These are phyloP conservation scores for Rhododendron williamsianum DNA, from an alignment of 148 eudicot genomes.

Conservation along the genomic window DNA sequence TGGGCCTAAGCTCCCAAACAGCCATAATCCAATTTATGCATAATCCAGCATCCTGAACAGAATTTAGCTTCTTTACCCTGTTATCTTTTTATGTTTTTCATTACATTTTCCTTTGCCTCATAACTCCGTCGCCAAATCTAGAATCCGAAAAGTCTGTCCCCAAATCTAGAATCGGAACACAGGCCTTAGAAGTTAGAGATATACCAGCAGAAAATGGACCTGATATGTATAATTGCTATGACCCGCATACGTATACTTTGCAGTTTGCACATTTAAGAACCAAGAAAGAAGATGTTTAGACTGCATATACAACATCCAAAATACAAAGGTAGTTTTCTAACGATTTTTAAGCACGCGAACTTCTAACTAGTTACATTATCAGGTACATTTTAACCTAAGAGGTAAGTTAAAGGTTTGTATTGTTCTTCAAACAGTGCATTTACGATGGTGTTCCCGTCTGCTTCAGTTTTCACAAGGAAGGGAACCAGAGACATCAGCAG, in stretches of 20 bases:
- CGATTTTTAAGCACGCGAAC: background rate
- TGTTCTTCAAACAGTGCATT: background rate
- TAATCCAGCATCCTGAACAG: background rate
- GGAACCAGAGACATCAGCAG: background rate
- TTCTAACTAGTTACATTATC: conserved; percentile 8
- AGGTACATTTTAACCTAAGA: background rate
- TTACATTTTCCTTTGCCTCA: background rate
- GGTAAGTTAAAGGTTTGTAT: background rate
- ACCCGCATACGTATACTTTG: background rate
- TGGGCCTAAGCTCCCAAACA: background rate
- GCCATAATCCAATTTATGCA: background rate
- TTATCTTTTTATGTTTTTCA: background rate
- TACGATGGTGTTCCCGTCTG: background rate
- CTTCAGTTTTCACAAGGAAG: background rate
- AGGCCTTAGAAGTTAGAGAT: background rate
- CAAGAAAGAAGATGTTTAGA: background rate
- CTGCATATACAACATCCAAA: background rate
- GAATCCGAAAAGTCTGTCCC: background rate
- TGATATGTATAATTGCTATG: background rate
- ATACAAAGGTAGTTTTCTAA: background rate
- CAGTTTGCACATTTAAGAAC: background rate
- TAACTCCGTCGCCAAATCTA: background rate
- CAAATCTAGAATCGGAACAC: background rate
- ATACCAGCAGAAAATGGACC: background rate
- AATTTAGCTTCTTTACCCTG: background rate